A percentile compares a stretch with the other conserved stretches of the same genome.
phyloP scores from a whole-genome alignment of 805 yeast genomes.

The Candida patagonica region DNA sequence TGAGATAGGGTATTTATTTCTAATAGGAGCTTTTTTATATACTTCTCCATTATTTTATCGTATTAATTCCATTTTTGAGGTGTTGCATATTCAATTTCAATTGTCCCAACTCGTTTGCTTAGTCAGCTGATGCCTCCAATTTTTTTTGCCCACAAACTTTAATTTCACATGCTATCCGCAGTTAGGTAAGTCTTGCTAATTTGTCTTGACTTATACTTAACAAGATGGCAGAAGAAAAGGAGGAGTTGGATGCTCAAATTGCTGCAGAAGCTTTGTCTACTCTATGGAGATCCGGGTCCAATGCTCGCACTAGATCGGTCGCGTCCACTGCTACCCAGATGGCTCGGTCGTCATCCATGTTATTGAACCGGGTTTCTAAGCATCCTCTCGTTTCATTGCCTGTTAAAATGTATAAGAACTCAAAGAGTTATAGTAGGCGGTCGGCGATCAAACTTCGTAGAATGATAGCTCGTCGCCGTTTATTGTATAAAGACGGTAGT shows the following conservation, averaged over 20 bases:
- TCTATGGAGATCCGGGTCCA: conserved; percentile 6
- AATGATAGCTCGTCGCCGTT: neutral
- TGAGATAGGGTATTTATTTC: conserved; percentile 6
- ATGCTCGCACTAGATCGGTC: neutral
- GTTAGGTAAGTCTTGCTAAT: too few species aligned
- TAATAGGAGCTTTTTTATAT: conserved; percentile 8
- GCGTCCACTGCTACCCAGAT: conserved; percentile 6
- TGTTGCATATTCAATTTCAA: neutral
- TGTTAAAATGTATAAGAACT: conserved; percentile 2
- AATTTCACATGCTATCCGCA: too few species aligned
- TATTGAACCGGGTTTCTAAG: conserved; percentile 16
- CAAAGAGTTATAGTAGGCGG: neutral
- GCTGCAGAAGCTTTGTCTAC: conserved; percentile 25
- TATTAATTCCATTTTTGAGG: neutral
- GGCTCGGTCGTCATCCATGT: conserved; percentile 10
- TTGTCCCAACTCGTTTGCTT: neutral
- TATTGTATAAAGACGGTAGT: too few species aligned
- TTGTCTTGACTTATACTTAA: too few species aligned
- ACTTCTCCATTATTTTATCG: conserved; percentile 3
- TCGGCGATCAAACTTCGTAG: neutral
- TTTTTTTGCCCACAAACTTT: too few species aligned
- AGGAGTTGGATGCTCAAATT: conserved; percentile 13
- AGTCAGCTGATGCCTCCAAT: neutral
- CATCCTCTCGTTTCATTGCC: conserved; percentile 4
- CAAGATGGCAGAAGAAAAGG: neutral